phyloP scores from a whole-genome alignment of 2,329 filamentous ascomycete species.

The Cytospora piceae region DNA sequence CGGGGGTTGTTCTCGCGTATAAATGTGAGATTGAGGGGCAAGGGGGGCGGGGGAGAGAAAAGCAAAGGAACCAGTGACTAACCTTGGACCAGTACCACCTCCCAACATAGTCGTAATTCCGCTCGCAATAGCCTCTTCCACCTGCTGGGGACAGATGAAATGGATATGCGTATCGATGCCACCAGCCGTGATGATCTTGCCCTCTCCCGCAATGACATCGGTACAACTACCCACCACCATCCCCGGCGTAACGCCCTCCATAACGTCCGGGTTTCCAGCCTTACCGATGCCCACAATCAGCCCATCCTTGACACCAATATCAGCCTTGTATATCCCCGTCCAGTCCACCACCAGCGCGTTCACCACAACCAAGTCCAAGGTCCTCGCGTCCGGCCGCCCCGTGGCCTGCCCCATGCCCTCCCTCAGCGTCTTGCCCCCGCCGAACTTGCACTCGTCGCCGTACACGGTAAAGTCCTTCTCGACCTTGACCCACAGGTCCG shows the following conservation, averaged over 20 bases:
- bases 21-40: slow-evolving; percentile 5
- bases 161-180: slow-evolving; percentile 91
- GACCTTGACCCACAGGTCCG: slow-evolving; percentile 87
- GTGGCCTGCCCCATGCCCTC: slow-evolving; percentile 96
- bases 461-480: slow-evolving; percentile 84
- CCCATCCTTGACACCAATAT: slow-evolving; percentile 90
- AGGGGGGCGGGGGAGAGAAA: neutral
- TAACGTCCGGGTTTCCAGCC: slow-evolving; percentile 94
- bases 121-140: slow-evolving; percentile 77
- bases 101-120: slow-evolving; percentile 91
- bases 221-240: slow-evolving; percentile 88
- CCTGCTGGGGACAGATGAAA: slow-evolving; percentile 93
- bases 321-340: slow-evolving; percentile 92
- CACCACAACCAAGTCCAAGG: slow-evolving; percentile 82
- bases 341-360: slow-evolving; percentile 92
- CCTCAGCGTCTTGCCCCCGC: slow-evolving; percentile 88
- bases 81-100: slow-evolving; percentile 90
- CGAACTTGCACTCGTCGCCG: slow-evolving; percentile 94
- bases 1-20: neutral
- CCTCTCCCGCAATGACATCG: slow-evolving; percentile 88
- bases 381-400: slow-evolving; percentile 71
- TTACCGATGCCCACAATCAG: slow-evolving; percentile 89
- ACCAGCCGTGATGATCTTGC: slow-evolving; percentile 88
- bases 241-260: slow-evolving; percentile 79
- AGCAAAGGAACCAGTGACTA: slow-evolving; percentile 33